Base-by-base conservation (phyloP, 371 early-diverging fungal genomes). In the Syncephalastrum sp. region DNA sequence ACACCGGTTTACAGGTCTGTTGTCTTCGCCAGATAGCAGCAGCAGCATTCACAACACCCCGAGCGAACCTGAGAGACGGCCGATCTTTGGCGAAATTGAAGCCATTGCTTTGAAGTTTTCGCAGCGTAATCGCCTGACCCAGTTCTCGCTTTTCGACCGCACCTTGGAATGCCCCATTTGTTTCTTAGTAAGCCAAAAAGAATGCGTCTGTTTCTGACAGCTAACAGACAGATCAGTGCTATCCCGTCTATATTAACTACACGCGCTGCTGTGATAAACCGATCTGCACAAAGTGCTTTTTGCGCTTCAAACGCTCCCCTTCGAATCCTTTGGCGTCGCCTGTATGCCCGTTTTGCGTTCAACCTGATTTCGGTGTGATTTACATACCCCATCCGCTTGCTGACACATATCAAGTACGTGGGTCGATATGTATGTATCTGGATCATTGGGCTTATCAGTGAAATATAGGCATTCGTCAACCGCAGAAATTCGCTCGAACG, bases 251-350 rank as follows among this genome's bases (percentile, higher is more conserved):
- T 70, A 91, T 93, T 75, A 95, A 95, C 77, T 81, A 88, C 57
- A 84, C 94, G 10, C 76, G 88, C 25, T 95, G 95, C 70, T 95
- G 95, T 69, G 86, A 90, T 65, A 86, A 94, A 62, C 91, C 93
- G 25, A 91, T 95, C 57, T 95, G 95, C 71, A 92, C 94, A 14
- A 94, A 94, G 56, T 95, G 95, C 68, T 93, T 95, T 72, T 80
- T 94, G 50, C 93, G 94, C 76, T 87, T 95, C 68, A 89, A 86
- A 70, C 81, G 94, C 51, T 80, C 81, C 45, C 74, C 59, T 0
- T 63, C 64, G 55, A 65, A 69, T 47, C 75, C 82, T 21, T 42
- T 58, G 21, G 68, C 72, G 51, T 76, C 89, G 13, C 80, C 88
- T 5, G 71, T 75, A 27, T 95, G 95, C 53, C 95, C 95, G 1